These are phyloP conservation scores for Miscanthus lutarioriparius DNA, from an alignment of 176 grass and related monocot species.

Conservation along the genomic window DNA sequence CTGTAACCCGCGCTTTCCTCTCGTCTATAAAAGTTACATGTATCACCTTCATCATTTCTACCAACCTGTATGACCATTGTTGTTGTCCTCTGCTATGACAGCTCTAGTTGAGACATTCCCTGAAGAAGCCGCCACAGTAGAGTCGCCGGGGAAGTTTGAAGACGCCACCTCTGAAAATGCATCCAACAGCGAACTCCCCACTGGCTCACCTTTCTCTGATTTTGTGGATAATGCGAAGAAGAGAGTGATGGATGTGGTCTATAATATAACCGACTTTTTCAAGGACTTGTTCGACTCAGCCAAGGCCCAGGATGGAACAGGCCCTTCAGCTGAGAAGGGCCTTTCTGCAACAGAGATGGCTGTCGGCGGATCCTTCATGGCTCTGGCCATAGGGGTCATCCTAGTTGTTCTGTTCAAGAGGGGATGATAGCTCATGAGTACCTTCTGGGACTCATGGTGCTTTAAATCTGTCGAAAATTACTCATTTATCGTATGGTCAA, in stretches of 20 bases:
- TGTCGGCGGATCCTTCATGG: constrained; percentile 53
- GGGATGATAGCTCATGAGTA: constrained; percentile 19
- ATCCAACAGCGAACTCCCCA: constrained; percentile 1
- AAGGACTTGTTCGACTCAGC: constrained; percentile 53
- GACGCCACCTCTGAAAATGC: constrained; percentile 2
- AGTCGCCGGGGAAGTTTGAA: constrained; percentile 29
- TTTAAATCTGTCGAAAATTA: constrained; percentile 55
- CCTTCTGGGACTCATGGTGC: neutral
- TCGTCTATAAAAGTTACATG: neutral
- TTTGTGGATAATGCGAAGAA: constrained; percentile 61
- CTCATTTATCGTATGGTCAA: neutral
- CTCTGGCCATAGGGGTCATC: constrained; percentile 55
- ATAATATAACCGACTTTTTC: constrained; percentile 62
- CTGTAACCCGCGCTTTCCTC: too few species aligned
- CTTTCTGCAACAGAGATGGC: constrained; percentile 9
- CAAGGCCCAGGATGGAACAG: neutral
- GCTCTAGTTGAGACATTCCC: constrained; percentile 44
- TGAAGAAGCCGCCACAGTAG: constrained; percentile 21
- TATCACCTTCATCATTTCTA: neutral
- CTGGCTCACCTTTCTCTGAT: constrained; percentile 40
- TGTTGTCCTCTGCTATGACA: constrained; percentile 20
- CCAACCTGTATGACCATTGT: neutral
- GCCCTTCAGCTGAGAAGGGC: constrained; percentile 3
- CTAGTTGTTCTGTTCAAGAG: constrained; percentile 76
- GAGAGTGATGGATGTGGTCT: constrained; percentile 43